Conservation (phyloP, 805 yeast species). For the Cyberlindnera misumaiensis region DNA sequence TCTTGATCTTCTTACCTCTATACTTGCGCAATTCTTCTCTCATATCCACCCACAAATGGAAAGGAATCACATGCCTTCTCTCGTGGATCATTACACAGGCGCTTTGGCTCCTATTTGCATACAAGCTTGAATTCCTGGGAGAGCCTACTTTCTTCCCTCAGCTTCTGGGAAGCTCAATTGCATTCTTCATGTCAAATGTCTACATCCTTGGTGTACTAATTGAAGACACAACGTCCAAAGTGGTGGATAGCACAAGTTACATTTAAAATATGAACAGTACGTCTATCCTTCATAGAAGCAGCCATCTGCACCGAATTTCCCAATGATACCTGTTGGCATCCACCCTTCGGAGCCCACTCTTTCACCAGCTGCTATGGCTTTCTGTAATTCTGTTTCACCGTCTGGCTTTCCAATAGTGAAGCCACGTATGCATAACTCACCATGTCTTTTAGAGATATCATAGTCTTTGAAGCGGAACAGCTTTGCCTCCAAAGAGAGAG, state of each 20-base stretch:
- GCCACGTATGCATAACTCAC: conserved; percentile 54
- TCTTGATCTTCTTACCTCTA: conserved; percentile 75
- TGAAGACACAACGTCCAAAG: conserved; percentile 16
- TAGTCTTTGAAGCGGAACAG: conserved; percentile 29
- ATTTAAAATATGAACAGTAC: background rate
- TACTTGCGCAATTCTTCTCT: conserved; percentile 44
- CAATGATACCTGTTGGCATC: conserved; percentile 45
- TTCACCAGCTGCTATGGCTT: conserved; percentile 26
- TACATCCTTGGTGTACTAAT: conserved; percentile 54
- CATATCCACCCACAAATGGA: conserved; percentile 19
- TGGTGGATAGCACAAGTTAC: background rate
- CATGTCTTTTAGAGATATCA: conserved; percentile 34
- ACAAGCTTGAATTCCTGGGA: conserved; percentile 75
- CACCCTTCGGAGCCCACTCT: conserved; percentile 40
- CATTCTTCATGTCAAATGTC: conserved; percentile 57
- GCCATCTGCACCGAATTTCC: conserved; percentile 66
- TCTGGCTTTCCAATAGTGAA: conserved; percentile 55
- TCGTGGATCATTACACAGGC: conserved; percentile 73
- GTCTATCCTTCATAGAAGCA: conserved; percentile 46
- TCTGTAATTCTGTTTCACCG: conserved; percentile 23
- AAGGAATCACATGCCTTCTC: conserved; percentile 35
- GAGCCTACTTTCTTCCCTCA: conserved; percentile 53
- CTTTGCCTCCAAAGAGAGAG: conserved; percentile 57
- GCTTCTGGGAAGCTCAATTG: conserved; percentile 45
- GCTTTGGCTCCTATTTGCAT: conserved; percentile 74